These are phyloP conservation scores for Apophysomyces elegans DNA, from an alignment of 371 early-diverging fungal species.

Conservation along the genomic window DNA sequence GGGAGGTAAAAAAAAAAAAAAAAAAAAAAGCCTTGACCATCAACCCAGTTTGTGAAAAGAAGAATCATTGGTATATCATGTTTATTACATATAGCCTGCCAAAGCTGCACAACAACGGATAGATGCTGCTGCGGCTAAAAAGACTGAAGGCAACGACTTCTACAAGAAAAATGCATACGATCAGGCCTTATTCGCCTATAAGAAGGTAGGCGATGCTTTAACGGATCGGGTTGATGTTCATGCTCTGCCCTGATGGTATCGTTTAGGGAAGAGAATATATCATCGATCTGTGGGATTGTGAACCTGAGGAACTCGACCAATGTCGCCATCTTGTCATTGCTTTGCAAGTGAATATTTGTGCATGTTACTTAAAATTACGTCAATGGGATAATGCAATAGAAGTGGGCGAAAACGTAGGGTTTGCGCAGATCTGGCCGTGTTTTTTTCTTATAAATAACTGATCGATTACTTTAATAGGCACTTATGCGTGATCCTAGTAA, in stretches of 20 bases:
- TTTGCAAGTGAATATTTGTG: conserved; percentile 43
- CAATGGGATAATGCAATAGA: conserved; percentile 46
- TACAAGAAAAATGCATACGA: conserved; percentile 42
- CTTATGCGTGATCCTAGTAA: conserved; percentile 57
- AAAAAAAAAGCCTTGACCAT: background rate
- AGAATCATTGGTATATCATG: no score
- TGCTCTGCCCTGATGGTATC: background rate
- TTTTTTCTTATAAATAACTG: no score
- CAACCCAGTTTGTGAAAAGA: no score
- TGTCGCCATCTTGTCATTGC: conserved; percentile 33
- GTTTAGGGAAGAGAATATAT: conserved; percentile 37
- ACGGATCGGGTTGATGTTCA: background rate
- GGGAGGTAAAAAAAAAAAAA: conserved; percentile 26
- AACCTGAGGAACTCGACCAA: conserved; percentile 32
- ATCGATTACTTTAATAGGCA: conserved; percentile 20
- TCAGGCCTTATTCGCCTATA: conserved; percentile 41
- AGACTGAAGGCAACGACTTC: conserved; percentile 56
- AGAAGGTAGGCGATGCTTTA: conserved; percentile 20
- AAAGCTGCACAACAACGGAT: conserved; percentile 31
- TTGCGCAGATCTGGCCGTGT: no score
- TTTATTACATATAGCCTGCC: conserved; percentile 21
- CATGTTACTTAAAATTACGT: conserved; percentile 45
- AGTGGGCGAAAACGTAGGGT: conserved; percentile 38
- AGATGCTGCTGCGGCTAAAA: conserved; percentile 50
- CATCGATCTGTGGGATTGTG: conserved; percentile 47